Conservation (phyloP, 139 green algal species). For the Protoeuglena noctilucae region DNA sequence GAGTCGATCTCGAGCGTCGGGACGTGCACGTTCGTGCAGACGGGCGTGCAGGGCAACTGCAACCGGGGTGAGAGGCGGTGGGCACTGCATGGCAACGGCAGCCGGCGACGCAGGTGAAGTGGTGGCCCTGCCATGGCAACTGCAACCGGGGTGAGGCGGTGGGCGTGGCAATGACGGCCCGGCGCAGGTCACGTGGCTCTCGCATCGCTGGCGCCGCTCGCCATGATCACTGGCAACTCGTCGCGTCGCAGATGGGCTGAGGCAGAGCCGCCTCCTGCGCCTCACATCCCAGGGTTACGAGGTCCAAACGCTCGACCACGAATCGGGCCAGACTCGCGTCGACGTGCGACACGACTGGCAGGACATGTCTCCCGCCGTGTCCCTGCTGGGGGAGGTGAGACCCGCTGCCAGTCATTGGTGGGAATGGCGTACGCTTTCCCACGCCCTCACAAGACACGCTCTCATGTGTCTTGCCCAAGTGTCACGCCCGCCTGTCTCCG, state of each 20-base stretch:
- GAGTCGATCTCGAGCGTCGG: conserved; percentile 43
- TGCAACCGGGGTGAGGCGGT: background rate
- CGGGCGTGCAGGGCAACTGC: conserved; percentile 62
- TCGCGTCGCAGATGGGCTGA: too few relatives aligned
- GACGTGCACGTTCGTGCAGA: conserved; percentile 52
- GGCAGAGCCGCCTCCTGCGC: conserved; percentile 15
- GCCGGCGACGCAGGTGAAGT: background rate
- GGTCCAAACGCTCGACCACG: conserved; percentile 57
- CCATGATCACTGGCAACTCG: too few relatives aligned
- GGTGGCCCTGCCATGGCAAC: background rate
- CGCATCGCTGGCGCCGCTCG: too few relatives aligned
- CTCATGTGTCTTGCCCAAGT: too few relatives aligned
- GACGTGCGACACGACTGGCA: conserved; percentile 35
- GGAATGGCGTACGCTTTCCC: too few relatives aligned
- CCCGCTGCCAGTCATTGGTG: too few relatives aligned
- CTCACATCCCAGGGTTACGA: conserved; percentile 25
- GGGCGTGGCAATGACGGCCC: background rate
- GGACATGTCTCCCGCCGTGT: conserved; percentile 13
- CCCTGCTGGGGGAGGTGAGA: conserved; percentile 26
- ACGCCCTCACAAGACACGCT: too few relatives aligned
- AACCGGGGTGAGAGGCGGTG: conserved; percentile 22
- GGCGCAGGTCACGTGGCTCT: too few relatives aligned
- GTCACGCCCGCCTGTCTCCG: too few relatives aligned
- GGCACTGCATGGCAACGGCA: conserved; percentile 3
- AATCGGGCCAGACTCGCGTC: conserved; percentile 24